phyloP scores from a whole-genome alignment of 2,329 filamentous ascomycete species.

The Penicillium freii region DNA sequence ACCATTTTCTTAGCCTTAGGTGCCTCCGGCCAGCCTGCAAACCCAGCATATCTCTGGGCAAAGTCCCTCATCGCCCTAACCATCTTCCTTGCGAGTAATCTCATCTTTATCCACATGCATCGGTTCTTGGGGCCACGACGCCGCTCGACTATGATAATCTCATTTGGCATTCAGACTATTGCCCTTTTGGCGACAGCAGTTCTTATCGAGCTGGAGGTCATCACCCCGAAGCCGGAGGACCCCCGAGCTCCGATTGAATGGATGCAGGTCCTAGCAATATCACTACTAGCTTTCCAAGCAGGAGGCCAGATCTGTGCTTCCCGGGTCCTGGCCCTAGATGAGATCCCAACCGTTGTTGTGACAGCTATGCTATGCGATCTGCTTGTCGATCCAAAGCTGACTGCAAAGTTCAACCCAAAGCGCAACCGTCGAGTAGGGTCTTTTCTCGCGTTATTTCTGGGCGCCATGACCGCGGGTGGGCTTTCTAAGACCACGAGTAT shows the following conservation, averaged over 20 bases:
- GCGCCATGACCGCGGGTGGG: constrained; percentile 43
- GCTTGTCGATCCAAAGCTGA: constrained; percentile 35
- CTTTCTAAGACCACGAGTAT: constrained; percentile 38
- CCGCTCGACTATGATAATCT: constrained; percentile 40
- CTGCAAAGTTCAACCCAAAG: constrained; percentile 26
- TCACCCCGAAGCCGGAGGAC: constrained; percentile 32
- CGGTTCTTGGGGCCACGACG: constrained; percentile 35
- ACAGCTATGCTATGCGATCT: constrained; percentile 43
- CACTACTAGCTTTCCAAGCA: constrained; percentile 42
- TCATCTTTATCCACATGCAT: constrained; percentile 41
- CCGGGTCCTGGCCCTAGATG: constrained; percentile 37
- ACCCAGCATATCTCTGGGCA: constrained; percentile 42
- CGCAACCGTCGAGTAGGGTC: constrained; percentile 38
- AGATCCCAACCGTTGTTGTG: constrained; percentile 45
- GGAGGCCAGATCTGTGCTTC: constrained; percentile 43
- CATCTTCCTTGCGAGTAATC: constrained; percentile 39
- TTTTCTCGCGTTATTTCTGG: constrained; percentile 41
- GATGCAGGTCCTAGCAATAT: constrained; percentile 40
- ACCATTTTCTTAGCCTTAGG: constrained; percentile 46
- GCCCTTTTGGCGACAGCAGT: constrained; percentile 36
- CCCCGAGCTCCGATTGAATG: constrained; percentile 34
- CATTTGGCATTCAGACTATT: constrained; percentile 40
- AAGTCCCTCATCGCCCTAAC: constrained; percentile 44
- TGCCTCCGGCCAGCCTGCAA: constrained; percentile 40
- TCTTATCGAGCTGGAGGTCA: constrained; percentile 35